These are phyloP conservation scores for Aspergillus vadensis DNA, from an alignment of 2,329 filamentous ascomycete genomes.

Conservation along the genomic window DNA sequence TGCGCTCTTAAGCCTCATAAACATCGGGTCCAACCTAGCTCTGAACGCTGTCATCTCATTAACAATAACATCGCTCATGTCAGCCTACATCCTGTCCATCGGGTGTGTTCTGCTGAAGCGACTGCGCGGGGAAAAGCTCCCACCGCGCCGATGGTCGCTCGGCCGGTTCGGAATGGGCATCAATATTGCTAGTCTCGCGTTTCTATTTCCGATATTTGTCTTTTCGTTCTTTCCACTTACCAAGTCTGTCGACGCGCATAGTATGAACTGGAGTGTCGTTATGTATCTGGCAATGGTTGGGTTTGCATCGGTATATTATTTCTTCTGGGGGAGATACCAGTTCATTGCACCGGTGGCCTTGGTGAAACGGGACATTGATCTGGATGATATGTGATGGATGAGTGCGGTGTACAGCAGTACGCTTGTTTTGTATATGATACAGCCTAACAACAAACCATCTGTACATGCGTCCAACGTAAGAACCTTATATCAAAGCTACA, in stretches of 20 bases:
- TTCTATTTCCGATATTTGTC: conserved; percentile 43
- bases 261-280: conserved; percentile 53
- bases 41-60: conserved; percentile 50
- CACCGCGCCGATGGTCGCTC: conserved; percentile 49
- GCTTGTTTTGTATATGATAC: not conserved
- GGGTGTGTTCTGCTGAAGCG: conserved; percentile 51
- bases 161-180: conserved; percentile 49
- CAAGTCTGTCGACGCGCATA: conserved; percentile 33
- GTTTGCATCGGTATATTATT: conserved; percentile 49
- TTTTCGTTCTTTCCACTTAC: conserved; percentile 50
- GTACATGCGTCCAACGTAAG: too few relatives aligned
- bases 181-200: conserved; percentile 45
- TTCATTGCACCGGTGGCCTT: conserved; percentile 46
- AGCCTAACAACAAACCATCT: too few relatives aligned
- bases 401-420: not conserved
- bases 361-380: conserved; percentile 31
- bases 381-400: not conserved
- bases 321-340: conserved; percentile 41
- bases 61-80: conserved; percentile 44
- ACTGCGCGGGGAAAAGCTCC: conserved; percentile 44
- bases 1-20: conserved; percentile 53
- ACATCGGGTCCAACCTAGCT: conserved; percentile 52
- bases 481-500: too few relatives aligned
- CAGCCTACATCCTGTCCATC: conserved; percentile 51
- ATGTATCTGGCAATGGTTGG: conserved; percentile 50